These are phyloP conservation scores for Fusarium sp. DNA, from an alignment of 2,329 filamentous ascomycete species.

Conservation along the genomic window DNA sequence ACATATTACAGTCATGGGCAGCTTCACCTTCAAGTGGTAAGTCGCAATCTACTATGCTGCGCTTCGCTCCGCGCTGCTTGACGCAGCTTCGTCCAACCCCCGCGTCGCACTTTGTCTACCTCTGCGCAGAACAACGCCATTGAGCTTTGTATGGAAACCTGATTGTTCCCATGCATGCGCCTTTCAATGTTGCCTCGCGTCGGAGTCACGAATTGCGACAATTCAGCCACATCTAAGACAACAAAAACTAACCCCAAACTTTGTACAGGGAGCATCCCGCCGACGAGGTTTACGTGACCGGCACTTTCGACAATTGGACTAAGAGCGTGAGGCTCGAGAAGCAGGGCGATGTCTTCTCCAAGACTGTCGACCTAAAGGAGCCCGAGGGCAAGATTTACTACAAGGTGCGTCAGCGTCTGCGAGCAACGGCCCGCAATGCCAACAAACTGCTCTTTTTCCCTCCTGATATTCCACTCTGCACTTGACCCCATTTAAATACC, in stretches of 20 bases:
- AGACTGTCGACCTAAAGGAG: slow-evolving; percentile 79
- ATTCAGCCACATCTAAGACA: slow-evolving; percentile 43
- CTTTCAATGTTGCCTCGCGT: slow-evolving; percentile 22
- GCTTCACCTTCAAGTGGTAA: slow-evolving; percentile 78
- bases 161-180: slow-evolving; percentile 2
- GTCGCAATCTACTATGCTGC: slow-evolving; percentile 47
- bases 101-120: slow-evolving; percentile 21
- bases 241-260: slow-evolving; percentile 36
- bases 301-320: slow-evolving; percentile 94
- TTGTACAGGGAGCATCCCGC: slow-evolving; percentile 81
- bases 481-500: slow-evolving; percentile 12
- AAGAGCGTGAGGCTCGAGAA: slow-evolving; percentile 88
- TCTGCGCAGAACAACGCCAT: slow-evolving; percentile 20
- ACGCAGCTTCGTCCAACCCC: slow-evolving; percentile 2
- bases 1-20: slow-evolving; percentile 66
- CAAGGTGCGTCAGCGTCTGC: slow-evolving; percentile 75
- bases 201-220: slow-evolving; percentile 17
- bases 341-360: slow-evolving; percentile 78
- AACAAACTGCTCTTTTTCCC: slow-evolving; percentile 16
- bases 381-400: slow-evolving; percentile 83
- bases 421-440: slow-evolving; percentile 21
- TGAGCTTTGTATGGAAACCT: slow-evolving; percentile 33
- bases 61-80: slow-evolving; percentile 20
- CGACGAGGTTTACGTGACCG: slow-evolving; percentile 91
- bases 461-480: slow-evolving; percentile 23